Percentiles rank a stretch among this genome's conserved stretches.
Evolutionary conservation across 768 basidiomycete species (phyloP).

Genomic region (Suillus bovinus): DNA sequence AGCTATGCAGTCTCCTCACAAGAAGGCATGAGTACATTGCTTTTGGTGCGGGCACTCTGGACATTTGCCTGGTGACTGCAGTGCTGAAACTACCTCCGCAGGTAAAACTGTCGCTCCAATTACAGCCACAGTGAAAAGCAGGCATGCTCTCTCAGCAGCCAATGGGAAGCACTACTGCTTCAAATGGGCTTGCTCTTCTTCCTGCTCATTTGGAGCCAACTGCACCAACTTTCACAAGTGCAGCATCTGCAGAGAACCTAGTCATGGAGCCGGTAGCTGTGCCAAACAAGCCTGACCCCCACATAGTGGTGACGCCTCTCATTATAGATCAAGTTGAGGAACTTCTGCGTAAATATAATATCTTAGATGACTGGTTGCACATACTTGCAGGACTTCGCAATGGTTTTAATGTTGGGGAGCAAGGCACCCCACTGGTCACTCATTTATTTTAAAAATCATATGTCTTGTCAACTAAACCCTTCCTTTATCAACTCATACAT

Average conservation of each 20-base stretch:
- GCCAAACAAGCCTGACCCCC: neutral
- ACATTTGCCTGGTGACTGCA: neutral
- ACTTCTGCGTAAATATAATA: neutral
- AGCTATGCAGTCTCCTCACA: neutral
- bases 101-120: neutral
- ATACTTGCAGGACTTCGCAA: constrained; percentile 14
- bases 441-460: constrained; percentile 36
- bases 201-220: constrained; percentile 17
- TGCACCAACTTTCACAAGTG: constrained; percentile 32
- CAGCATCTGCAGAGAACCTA: constrained; percentile 29
- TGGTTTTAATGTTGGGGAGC: constrained; percentile 9
- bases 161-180: constrained; percentile 30
- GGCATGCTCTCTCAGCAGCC: constrained; percentile 23
- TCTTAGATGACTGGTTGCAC: neutral
- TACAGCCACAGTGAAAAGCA: neutral
- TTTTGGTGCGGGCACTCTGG: neutral
- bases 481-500: constrained; percentile 36
- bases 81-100: neutral
- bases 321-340: neutral
- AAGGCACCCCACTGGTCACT: too few species aligned
- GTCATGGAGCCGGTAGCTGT: constrained; percentile 29
- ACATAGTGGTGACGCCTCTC: neutral
- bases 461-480: constrained; percentile 29
- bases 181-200: constrained; percentile 19
- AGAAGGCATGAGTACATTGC: neutral